Conservation (phyloP, 1,139 yeast genomes). For the Pneumocystis jirovecii region DNA sequence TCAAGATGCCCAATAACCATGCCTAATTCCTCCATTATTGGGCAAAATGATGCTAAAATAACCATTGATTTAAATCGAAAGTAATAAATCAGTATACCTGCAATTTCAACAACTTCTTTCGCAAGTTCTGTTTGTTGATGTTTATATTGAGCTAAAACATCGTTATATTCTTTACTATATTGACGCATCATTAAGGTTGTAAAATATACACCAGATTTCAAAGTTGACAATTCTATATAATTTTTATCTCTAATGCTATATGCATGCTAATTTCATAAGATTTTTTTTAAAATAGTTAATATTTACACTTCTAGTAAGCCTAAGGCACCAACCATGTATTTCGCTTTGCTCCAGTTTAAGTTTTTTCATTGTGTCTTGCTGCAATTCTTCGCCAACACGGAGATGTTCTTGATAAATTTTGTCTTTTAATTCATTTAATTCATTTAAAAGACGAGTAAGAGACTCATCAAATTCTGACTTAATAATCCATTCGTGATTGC, state of each 20-base stretch:
- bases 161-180: conserved; percentile 45
- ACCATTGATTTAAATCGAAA: background rate
- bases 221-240: conserved; percentile 62
- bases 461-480: conserved; percentile 81
- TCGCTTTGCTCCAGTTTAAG: conserved; percentile 76
- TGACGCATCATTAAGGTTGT: conserved; percentile 51
- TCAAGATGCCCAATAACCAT: conserved; percentile 58
- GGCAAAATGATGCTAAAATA: conserved; percentile 46
- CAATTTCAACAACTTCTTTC: conserved; percentile 62
- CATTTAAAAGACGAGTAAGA: conserved; percentile 43
- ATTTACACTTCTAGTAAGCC: conserved; percentile 56
- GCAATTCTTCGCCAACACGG: conserved; percentile 56
- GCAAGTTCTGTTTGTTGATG: conserved; percentile 63
- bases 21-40: conserved; percentile 56
- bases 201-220: conserved; percentile 86
- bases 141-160: conserved; percentile 52
- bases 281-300: background rate
- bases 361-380: conserved; percentile 72
- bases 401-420: conserved; percentile 48
- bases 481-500: conserved; percentile 64
- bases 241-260: background rate
- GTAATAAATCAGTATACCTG: conserved; percentile 20
- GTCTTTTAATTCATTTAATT: conserved; percentile 40
- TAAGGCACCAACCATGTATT: conserved; percentile 83
- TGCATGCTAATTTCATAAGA: background rate